Percentiles rank a stretch among this genome's conserved stretches.
phyloP scores from a whole-genome alignment of 306 rosid species.

The Cajanus cajan region DNA sequence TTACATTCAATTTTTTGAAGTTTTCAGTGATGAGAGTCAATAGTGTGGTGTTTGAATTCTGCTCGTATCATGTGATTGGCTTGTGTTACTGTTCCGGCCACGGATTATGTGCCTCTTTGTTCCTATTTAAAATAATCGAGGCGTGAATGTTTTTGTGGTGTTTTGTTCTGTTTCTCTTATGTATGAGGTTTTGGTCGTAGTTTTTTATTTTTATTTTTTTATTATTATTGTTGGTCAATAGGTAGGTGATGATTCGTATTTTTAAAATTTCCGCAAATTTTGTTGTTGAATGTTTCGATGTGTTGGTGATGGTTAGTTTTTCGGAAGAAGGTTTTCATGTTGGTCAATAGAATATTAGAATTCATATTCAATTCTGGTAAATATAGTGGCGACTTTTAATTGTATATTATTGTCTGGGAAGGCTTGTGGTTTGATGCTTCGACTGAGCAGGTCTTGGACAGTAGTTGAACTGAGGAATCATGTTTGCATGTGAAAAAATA shows the following conservation, averaged over 20 bases:
- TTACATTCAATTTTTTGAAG: background rate
- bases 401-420: background rate
- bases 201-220: too few species aligned
- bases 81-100: background rate
- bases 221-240: background rate
- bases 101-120: background rate
- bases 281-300: background rate
- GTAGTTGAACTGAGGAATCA: background rate
- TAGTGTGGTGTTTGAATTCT: background rate
- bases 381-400: background rate
- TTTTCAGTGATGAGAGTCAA: background rate
- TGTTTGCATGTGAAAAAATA: background rate
- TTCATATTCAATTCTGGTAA: background rate
- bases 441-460: background rate
- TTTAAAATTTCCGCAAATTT: background rate
- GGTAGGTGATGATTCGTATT: background rate
- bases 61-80: background rate
- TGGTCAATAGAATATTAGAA: background rate
- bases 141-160: constrained; percentile 4
- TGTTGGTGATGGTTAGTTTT: background rate
- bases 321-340: background rate
- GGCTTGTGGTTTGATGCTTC: constrained; percentile 11
- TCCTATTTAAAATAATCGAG: background rate
- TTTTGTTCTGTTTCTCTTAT: background rate
- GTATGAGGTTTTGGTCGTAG: background rate